Evolutionary conservation across 148 eudicot genomes (phyloP).

Genomic region (Polygonum aviculare): DNA sequence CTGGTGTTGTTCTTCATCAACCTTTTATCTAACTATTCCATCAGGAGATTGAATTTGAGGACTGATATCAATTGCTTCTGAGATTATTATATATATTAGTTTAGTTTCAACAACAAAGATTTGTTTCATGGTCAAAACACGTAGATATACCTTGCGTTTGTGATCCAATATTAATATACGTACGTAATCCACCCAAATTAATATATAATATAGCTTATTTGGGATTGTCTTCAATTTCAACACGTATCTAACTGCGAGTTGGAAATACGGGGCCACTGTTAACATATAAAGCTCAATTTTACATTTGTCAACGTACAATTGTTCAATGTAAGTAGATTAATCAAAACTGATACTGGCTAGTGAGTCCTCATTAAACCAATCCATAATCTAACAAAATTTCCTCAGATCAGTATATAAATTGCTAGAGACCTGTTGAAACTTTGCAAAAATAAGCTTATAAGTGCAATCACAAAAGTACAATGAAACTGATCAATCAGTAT

Average conservation of each 20-base stretch:
- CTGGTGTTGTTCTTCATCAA: conserved; percentile 6
- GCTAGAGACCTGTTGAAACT: no score
- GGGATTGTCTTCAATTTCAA: background rate
- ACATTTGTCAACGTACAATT: background rate
- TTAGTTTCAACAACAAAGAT: background rate
- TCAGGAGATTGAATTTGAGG: background rate
- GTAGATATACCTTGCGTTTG: background rate
- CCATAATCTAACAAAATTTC: no score
- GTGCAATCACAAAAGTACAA: no score
- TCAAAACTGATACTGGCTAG: background rate
- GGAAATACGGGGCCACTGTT: background rate
- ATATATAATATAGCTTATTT: background rate
- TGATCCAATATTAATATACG: no score
- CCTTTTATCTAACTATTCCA: background rate
- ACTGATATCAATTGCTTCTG: background rate
- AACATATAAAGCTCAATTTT: background rate
- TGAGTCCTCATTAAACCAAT: no score
- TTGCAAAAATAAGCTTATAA: no score
- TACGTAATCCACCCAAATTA: background rate
- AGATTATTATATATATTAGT: background rate
- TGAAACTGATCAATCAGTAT: no score
- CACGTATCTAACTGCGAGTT: background rate
- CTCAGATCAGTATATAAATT: no score
- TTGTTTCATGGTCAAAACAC: conserved; percentile 3
- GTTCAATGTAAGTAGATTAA: background rate